A percentile compares a stretch with the other conserved stretches of the same genome.
Evolutionary conservation across 192 early-diverging fungal species (phyloP).

Genomic region (Coemansia sp.): DNA sequence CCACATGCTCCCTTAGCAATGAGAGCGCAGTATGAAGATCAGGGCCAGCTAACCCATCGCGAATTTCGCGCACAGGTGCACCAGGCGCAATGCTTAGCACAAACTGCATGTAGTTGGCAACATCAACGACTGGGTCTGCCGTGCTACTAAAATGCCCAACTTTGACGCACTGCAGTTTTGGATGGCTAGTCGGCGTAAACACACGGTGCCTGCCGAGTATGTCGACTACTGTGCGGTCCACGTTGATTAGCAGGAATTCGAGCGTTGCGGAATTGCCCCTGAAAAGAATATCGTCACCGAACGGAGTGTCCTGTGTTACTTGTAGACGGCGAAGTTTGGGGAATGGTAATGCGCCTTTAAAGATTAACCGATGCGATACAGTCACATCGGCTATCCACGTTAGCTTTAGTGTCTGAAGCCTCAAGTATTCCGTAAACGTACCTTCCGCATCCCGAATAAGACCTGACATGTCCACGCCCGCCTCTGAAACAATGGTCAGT

Average conservation of each 20-base stretch:
- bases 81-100: not conserved
- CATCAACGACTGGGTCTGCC: not conserved
- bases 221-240: not conserved
- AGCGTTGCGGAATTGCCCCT: conserved; percentile 2
- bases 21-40: not conserved
- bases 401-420: not conserved
- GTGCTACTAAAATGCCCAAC: not conserved
- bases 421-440: not conserved
- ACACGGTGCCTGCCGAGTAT: not conserved
- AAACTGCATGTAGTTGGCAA: not conserved
- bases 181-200: conserved; percentile 5
- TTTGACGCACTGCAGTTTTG: not conserved
- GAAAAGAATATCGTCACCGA: conserved; percentile 11
- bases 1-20: not conserved
- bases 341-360: conserved; percentile 2
- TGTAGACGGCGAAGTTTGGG: conserved; percentile 9
- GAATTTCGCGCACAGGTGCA: not conserved
- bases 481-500: not conserved
- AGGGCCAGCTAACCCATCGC: not conserved
- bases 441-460: conserved; percentile 12
- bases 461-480: not conserved
- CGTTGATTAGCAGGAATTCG: not conserved
- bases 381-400: not conserved
- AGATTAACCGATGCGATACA: not conserved
- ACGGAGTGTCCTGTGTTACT: not conserved